Percentiles rank a stretch among this genome's conserved stretches.
Conservation (phyloP, 768 basidiomycete species). For the Boletus rex-veris region DNA sequence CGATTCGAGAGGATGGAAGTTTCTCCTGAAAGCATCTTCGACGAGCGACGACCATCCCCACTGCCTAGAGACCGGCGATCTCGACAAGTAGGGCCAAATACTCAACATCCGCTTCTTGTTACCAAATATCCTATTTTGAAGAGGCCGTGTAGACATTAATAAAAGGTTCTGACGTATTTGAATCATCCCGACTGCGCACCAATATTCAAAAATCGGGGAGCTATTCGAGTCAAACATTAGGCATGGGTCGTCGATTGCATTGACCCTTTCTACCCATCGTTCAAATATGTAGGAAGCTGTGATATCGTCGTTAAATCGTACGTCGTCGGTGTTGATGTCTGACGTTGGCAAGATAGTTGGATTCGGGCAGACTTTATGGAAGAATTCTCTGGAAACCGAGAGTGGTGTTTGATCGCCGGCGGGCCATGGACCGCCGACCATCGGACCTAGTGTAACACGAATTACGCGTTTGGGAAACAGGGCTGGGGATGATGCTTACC, state of each 20-base stretch:
- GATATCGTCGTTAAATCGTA: conserved; percentile 24
- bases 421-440: conserved; percentile 40
- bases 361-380: conserved; percentile 39
- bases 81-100: conserved; percentile 32
- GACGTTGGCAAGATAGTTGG: conserved; percentile 32
- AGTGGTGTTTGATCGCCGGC: conserved; percentile 31
- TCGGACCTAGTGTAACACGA: conserved; percentile 31
- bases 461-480: background rate
- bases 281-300: conserved; percentile 33
- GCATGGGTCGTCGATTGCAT: conserved; percentile 37
- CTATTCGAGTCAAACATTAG: conserved; percentile 31
- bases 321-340: conserved; percentile 27
- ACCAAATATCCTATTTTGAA: conserved; percentile 32
- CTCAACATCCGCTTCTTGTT: conserved; percentile 30
- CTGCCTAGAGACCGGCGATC: conserved; percentile 33
- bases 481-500: conserved; percentile 23
- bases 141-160: background rate
- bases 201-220: conserved; percentile 34
- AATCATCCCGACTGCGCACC: conserved; percentile 24
- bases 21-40: conserved; percentile 30
- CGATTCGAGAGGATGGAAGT: conserved; percentile 26
- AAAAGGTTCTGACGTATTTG: background rate
- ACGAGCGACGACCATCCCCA: conserved; percentile 40
- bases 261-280: conserved; percentile 37
- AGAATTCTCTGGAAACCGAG: conserved; percentile 37